phyloP scores from a whole-genome alignment of 2,329 filamentous ascomycete genomes.

The Cercospora janseana region DNA sequence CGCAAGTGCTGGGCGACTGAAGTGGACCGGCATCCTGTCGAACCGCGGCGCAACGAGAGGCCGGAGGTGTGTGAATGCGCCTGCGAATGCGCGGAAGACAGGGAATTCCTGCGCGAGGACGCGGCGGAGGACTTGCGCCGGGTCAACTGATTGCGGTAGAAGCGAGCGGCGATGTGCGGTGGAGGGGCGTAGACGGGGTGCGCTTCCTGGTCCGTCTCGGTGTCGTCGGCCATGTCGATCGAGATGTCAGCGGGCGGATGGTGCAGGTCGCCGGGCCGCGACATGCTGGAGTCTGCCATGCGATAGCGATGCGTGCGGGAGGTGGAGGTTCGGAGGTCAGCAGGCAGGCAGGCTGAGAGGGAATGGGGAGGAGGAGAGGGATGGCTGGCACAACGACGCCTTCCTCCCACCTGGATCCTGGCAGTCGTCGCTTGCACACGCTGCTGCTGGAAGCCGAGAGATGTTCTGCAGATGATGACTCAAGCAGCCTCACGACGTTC shows the following conservation, averaged over 20 bases:
- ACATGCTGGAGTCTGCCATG: constrained; percentile 16
- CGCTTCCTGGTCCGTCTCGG: constrained; percentile 21
- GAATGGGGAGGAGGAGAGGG: too few species aligned
- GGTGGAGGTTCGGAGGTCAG: constrained; percentile 1
- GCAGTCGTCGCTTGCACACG: constrained; percentile 11
- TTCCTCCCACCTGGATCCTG: constrained; percentile 4
- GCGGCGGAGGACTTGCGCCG: constrained; percentile 71
- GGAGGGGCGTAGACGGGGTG: constrained; percentile 60
- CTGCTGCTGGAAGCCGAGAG: constrained; percentile 13
- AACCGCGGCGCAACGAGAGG: constrained; percentile 49
- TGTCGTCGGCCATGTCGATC: constrained; percentile 17
- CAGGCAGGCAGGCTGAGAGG: background rate
- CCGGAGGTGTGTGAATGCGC: constrained; percentile 62
- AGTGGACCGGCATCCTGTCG: constrained; percentile 61
- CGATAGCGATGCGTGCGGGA: background rate
- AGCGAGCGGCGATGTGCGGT: constrained; percentile 73
- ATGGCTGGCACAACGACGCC: constrained; percentile 8
- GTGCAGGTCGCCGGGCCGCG: constrained; percentile 8
- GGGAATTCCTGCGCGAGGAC: constrained; percentile 75
- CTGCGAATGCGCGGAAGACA: constrained; percentile 71
- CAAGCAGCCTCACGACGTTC: too few species aligned
- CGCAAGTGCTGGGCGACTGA: constrained; percentile 76
- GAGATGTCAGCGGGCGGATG: constrained; percentile 3
- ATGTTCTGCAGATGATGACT: constrained; percentile 12
- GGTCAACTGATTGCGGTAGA: constrained; percentile 62